These are phyloP conservation scores for Yamadazyma akitaensis DNA, from an alignment of 805 yeast genomes.

Conservation along the genomic window DNA sequence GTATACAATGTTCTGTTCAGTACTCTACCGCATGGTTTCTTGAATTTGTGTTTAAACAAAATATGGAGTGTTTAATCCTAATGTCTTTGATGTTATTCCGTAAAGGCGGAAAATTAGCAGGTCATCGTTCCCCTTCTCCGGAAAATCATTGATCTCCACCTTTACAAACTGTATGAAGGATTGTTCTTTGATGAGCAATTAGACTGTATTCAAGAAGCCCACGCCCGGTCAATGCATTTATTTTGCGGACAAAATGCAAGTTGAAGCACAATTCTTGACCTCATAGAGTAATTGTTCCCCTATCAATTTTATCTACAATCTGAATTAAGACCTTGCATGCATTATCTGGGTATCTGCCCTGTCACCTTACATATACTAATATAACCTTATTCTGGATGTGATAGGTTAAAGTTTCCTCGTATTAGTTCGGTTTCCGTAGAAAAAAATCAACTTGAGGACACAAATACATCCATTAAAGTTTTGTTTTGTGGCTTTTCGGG, in stretches of 20 bases:
- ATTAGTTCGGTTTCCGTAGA: too few relatives aligned
- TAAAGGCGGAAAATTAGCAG: not conserved
- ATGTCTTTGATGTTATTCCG: not conserved
- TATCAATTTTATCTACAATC: not conserved
- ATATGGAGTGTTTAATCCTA: not conserved
- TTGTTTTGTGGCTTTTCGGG: too few relatives aligned
- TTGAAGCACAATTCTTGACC: not conserved
- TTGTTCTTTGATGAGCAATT: not conserved
- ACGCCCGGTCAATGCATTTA: not conserved
- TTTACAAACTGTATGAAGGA: not conserved
- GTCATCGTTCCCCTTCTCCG: not conserved
- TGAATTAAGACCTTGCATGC: not conserved
- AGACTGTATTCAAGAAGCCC: not conserved
- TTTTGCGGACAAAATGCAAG: not conserved
- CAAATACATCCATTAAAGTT: too few relatives aligned
- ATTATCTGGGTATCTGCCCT: not conserved
- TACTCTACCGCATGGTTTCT: too few relatives aligned
- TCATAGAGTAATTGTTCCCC: too few relatives aligned
- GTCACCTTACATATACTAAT: not conserved
- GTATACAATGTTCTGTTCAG: too few relatives aligned
- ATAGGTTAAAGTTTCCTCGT: not conserved
- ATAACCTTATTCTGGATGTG: not conserved
- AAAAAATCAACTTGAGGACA: too few relatives aligned
- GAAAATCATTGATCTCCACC: not conserved
- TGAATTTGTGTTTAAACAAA: too few relatives aligned